Evolutionary conservation across 2,329 filamentous ascomycete genomes (phyloP).

Genomic region (Cladosporium cucumerinum): DNA sequence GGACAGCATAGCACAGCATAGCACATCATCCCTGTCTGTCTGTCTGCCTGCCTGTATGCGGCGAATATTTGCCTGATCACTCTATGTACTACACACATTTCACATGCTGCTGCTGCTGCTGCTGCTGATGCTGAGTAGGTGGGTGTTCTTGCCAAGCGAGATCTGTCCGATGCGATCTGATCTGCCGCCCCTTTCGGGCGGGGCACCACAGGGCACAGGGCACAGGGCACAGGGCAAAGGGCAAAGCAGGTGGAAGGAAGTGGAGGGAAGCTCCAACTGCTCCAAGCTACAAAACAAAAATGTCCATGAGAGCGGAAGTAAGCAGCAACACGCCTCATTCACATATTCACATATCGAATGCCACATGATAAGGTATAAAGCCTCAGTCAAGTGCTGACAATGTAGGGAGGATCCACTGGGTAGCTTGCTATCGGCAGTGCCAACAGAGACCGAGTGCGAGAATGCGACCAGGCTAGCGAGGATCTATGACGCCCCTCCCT

Average conservation of each 20-base stretch:
- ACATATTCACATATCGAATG: neutral
- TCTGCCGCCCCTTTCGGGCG: constrained; percentile 10
- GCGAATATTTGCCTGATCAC: neutral
- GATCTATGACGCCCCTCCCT: constrained; percentile 18
- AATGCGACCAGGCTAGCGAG: neutral
- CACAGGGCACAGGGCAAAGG: too few relatives aligned
- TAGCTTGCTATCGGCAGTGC: neutral
- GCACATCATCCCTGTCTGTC: too few relatives aligned
- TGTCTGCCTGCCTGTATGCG: neutral
- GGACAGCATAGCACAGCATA: too few relatives aligned
- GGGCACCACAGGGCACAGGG: too few relatives aligned
- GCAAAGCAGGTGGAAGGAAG: neutral
- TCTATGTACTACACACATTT: neutral
- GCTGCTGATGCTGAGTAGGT: too few relatives aligned
- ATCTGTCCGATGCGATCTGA: neutral
- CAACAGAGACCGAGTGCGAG: constrained; percentile 1
- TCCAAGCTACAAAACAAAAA: neutral
- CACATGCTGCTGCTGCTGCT: neutral
- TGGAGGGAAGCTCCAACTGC: neutral
- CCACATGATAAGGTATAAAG: neutral
- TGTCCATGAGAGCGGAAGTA: neutral
- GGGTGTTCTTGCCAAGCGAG: neutral
- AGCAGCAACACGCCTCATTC: neutral
- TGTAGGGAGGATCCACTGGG: neutral
- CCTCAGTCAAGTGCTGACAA: neutral